These are phyloP conservation scores for Solanum ahanhuiri DNA, from an alignment of 257 asterid genomes.

Conservation along the genomic window DNA sequence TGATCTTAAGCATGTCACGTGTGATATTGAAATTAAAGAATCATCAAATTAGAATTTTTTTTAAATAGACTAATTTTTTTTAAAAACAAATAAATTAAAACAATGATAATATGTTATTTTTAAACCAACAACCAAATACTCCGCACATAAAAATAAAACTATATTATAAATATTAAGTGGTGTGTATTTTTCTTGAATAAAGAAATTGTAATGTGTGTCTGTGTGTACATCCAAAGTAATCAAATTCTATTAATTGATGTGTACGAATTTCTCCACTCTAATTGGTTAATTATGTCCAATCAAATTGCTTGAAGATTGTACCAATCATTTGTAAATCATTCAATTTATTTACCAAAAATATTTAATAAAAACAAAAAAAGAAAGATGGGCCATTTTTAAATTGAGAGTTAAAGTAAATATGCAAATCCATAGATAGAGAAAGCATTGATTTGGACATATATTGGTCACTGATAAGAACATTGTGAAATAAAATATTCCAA, in stretches of 20 bases:
- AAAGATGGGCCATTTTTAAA: neutral
- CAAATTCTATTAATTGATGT: neutral
- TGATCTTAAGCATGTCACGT: neutral
- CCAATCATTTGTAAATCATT: neutral
- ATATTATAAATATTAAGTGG: neutral
- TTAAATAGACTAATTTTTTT: too few species aligned
- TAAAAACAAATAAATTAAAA: too few species aligned
- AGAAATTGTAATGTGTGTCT: neutral
- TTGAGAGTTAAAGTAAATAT: neutral
- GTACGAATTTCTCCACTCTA: neutral
- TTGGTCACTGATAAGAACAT: neutral
- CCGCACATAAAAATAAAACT: neutral
- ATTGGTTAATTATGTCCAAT: slow-evolving; percentile 8
- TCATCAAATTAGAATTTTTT: neutral
- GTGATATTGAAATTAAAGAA: too few species aligned
- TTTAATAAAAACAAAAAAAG: neutral
- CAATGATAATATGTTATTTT: too few species aligned
- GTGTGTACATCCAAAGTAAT: neutral
- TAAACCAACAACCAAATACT: neutral
- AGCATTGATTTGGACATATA: neutral
- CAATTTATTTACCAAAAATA: neutral
- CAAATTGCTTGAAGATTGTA: neutral
- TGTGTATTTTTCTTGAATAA: neutral
- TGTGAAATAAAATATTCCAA: neutral
- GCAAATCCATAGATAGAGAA: neutral